phyloP scores from a whole-genome alignment of 2,329 filamentous ascomycete species.

The Fusarium buharicum region DNA sequence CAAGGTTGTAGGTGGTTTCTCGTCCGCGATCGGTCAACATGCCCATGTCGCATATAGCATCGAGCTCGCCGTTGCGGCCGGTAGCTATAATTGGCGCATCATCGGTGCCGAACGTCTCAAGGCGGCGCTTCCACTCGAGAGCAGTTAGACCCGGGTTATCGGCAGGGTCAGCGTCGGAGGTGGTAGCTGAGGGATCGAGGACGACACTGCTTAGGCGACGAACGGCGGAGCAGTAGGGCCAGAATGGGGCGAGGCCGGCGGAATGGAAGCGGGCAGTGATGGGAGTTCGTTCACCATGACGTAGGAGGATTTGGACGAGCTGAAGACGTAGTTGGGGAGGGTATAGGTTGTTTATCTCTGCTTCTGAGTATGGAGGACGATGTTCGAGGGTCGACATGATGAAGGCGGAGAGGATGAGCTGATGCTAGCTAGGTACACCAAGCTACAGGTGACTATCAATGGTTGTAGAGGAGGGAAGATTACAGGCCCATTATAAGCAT shows the following conservation, averaged over 20 bases:
- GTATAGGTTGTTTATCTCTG: conserved; percentile 85
- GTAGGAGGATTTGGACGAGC: conserved; percentile 86
- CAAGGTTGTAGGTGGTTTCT: conserved; percentile 75
- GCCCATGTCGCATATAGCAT: conserved; percentile 81
- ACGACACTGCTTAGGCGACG: conserved; percentile 70
- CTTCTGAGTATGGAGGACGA: conserved; percentile 78
- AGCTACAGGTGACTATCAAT: not conserved
- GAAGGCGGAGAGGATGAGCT: not conserved
- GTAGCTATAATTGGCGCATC: conserved; percentile 76
- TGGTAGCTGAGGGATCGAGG: conserved; percentile 54
- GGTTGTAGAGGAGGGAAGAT: not conserved
- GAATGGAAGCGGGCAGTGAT: conserved; percentile 90
- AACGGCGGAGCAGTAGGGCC: conserved; percentile 90
- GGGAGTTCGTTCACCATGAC: conserved; percentile 84
- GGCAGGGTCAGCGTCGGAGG: conserved; percentile 44
- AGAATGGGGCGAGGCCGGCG: conserved; percentile 73
- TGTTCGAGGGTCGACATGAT: conserved; percentile 82
- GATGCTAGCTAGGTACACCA: not conserved
- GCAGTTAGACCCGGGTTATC: conserved; percentile 52
- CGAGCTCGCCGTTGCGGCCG: conserved; percentile 75
- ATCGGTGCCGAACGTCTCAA: conserved; percentile 82
- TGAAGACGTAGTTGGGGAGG: conserved; percentile 82
- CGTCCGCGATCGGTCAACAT: conserved; percentile 81
- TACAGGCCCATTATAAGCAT: not conserved
- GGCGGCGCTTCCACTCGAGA: conserved; percentile 73